Percentiles rank a stretch among this genome's conserved stretches.
These are phyloP conservation scores for Xylaria palmicola DNA, from an alignment of 495 filamentous ascomycete species.

Conservation along the genomic window DNA sequence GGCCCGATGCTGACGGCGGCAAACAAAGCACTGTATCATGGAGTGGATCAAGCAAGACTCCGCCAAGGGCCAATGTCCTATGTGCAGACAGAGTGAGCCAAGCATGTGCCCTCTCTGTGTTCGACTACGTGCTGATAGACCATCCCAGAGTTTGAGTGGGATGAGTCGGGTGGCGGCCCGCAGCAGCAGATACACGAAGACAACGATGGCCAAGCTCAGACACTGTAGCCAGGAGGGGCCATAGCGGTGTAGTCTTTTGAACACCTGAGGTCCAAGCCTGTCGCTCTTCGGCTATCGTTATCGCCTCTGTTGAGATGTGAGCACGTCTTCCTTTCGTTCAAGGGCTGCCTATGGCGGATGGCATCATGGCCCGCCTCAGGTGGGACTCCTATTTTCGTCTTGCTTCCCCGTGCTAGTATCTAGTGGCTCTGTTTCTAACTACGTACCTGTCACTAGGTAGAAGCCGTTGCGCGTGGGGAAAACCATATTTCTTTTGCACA, in stretches of 20 bases:
- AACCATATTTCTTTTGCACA: too few relatives aligned
- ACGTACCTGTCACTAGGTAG: too few relatives aligned
- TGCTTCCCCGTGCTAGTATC: not conserved
- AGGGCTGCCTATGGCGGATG: too few relatives aligned
- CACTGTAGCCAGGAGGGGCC: not conserved
- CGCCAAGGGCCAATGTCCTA: constrained; percentile 91
- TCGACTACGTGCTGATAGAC: constrained; percentile 7
- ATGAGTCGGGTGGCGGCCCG: constrained; percentile 17
- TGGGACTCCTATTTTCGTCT: not conserved
- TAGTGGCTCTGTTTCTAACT: not conserved
- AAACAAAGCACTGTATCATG: constrained; percentile 88
- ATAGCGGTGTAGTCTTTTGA: too few relatives aligned
- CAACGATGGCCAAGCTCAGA: constrained; percentile 15
- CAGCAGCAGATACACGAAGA: constrained; percentile 21
- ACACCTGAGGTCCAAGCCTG: not conserved
- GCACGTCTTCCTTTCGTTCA: too few relatives aligned
- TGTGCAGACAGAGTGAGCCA: constrained; percentile 98
- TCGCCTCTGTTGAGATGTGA: not conserved
- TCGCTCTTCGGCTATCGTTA: not conserved
- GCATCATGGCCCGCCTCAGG: not conserved
- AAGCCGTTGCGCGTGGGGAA: too few relatives aligned
- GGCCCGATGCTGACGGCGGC: constrained; percentile 19
- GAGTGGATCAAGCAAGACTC: constrained; percentile 96
- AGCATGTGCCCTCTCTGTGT: constrained; percentile 26
- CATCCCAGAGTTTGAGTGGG: constrained; percentile 67